These are phyloP conservation scores for Naganishia onofrii DNA, from an alignment of 768 basidiomycete species.

Conservation along the genomic window DNA sequence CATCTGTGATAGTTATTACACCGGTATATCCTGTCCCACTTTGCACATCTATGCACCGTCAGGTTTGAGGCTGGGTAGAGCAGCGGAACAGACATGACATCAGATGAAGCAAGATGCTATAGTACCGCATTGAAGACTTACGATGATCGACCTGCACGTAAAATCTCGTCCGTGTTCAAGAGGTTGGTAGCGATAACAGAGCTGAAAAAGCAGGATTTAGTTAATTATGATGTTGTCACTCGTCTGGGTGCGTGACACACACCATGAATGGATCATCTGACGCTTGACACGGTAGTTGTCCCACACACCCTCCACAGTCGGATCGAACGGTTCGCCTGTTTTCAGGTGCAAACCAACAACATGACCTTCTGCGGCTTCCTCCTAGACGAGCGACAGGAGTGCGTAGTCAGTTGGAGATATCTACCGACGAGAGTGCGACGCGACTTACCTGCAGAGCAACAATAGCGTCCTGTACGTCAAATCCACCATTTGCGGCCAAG, in stretches of 20 bases:
- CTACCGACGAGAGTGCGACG: conserved; percentile 51
- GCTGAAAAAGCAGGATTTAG: conserved; percentile 32
- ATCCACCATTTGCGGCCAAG: conserved; percentile 90
- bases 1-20: not conserved
- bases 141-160: conserved; percentile 56
- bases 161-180: conserved; percentile 91
- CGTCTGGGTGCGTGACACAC: conserved; percentile 45
- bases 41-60: conserved; percentile 6
- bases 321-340: conserved; percentile 94
- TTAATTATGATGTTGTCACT: not conserved
- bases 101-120: not conserved
- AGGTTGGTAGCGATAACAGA: conserved; percentile 83
- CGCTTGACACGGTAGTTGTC: conserved; percentile 98
- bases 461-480: conserved; percentile 92
- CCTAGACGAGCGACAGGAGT: conserved; percentile 55
- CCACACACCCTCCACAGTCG: conserved; percentile 93
- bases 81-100: not conserved
- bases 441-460: conserved; percentile 68
- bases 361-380: conserved; percentile 92
- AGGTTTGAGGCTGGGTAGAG: not conserved
- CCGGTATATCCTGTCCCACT: not conserved
- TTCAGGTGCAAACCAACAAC: conserved; percentile 85
- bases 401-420: conserved; percentile 35
- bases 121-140: not conserved
- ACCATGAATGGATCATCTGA: conserved; percentile 98